Evolutionary conservation across 306 rosid species (phyloP).

Genomic region (Lotus japonicus): DNA sequence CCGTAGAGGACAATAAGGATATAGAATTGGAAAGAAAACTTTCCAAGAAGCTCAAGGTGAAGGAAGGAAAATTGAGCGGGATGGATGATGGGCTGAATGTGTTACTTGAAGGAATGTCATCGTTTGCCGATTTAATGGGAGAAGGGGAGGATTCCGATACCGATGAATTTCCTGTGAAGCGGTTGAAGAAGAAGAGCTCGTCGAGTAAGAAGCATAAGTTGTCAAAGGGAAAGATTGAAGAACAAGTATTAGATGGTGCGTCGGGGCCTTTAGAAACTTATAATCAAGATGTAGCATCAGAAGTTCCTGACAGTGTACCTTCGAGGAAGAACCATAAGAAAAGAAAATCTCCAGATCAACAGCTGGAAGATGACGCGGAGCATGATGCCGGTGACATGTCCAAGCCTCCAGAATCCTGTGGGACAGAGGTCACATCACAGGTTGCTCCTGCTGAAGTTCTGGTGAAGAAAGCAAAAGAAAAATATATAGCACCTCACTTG

Average conservation of each 20-base stretch:
- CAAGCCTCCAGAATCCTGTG: conserved; percentile 19
- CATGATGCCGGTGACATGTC: conserved; percentile 1
- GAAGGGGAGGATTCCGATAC: conserved; percentile 19
- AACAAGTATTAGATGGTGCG: conserved; percentile 10
- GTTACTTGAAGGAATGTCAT: conserved; percentile 47
- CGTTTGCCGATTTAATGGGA: conserved; percentile 33
- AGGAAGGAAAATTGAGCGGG: conserved; percentile 65
- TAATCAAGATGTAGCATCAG: conserved; percentile 21
- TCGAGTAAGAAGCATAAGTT: conserved; percentile 29
- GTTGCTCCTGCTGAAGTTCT: conserved; percentile 30
- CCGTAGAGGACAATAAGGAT: conserved; percentile 44
- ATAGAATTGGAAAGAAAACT: conserved; percentile 74
- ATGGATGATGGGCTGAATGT: conserved; percentile 59
- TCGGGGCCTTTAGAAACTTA: conserved; percentile 16
- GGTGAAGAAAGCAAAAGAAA: conserved; percentile 28
- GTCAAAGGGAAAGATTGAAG: conserved; percentile 24
- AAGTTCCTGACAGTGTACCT: conserved; percentile 15
- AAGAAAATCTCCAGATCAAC: conserved; percentile 27
- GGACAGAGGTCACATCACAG: conserved; percentile 9
- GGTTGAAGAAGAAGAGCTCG: conserved; percentile 29
- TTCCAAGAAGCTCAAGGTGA: conserved; percentile 82
- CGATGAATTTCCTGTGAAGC: conserved; percentile 28
- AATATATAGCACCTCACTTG: conserved; percentile 69
- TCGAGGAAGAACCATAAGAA: conserved; percentile 39
- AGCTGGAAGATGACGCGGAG: conserved; percentile 22